phyloP scores from a whole-genome alignment of 257 asterid species.

The Eucommia ulmoides region DNA sequence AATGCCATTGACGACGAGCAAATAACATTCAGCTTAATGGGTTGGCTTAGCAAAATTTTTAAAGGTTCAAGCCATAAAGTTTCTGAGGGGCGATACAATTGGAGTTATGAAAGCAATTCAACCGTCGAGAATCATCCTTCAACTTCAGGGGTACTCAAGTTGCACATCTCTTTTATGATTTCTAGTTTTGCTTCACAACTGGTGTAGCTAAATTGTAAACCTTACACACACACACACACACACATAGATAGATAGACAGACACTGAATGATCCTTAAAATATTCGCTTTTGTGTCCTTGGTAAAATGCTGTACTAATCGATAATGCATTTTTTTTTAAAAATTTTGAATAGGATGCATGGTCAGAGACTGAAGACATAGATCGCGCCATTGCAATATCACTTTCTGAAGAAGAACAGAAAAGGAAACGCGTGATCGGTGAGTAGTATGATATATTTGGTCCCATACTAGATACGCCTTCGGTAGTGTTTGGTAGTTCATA shows the following conservation, averaged over 20 bases:
- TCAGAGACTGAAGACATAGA: slow-evolving; percentile 67
- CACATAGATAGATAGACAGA: too few species aligned
- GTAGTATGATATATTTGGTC: too few species aligned
- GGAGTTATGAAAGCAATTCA: slow-evolving; percentile 42
- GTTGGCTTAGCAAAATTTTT: slow-evolving; percentile 79
- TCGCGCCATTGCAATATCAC: slow-evolving; percentile 77
- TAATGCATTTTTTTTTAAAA: background rate
- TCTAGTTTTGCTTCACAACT: slow-evolving; percentile 4
- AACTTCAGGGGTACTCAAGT: slow-evolving; percentile 41
- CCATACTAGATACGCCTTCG: too few species aligned
- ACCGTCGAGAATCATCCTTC: slow-evolving; percentile 44
- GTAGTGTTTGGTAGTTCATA: too few species aligned
- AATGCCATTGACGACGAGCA: slow-evolving; percentile 21
- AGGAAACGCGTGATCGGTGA: slow-evolving; percentile 40
- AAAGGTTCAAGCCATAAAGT: slow-evolving; percentile 52
- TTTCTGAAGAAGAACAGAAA: slow-evolving; percentile 60
- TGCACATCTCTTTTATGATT: slow-evolving; percentile 1
- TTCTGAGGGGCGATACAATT: slow-evolving; percentile 47
- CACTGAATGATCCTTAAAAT: too few species aligned
- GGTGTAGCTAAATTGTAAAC: too few species aligned
- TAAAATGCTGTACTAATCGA: background rate
- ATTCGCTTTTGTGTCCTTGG: background rate
- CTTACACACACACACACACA: too few species aligned
- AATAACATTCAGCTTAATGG: slow-evolving; percentile 32
- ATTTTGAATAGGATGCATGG: slow-evolving; percentile 34